phyloP scores from a whole-genome alignment of 257 asterid species.

The Paulownia fortunei region DNA sequence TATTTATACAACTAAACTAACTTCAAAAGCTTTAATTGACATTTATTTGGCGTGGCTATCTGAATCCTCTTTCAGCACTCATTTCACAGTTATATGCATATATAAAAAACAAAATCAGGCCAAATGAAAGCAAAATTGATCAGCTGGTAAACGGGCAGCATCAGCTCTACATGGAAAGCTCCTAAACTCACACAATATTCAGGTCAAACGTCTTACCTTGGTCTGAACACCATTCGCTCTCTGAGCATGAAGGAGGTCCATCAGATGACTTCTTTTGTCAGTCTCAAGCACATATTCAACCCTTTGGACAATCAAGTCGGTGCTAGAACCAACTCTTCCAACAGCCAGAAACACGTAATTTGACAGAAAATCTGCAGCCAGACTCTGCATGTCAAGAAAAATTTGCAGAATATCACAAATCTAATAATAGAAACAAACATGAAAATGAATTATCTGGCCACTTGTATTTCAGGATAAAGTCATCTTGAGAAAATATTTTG shows the following conservation, averaged over 20 bases:
- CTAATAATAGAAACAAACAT: constrained; percentile 11
- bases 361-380: constrained; percentile 88
- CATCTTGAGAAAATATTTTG: neutral
- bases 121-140: neutral
- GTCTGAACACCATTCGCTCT: constrained; percentile 74
- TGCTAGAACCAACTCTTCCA: constrained; percentile 99
- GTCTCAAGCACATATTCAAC: constrained; percentile 94
- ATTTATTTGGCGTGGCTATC: neutral
- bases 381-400: constrained; percentile 63
- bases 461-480: neutral
- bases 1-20: neutral
- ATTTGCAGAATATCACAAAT: constrained; percentile 32
- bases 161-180: constrained; percentile 5
- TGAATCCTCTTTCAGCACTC: neutral
- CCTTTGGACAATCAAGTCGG: constrained; percentile 94
- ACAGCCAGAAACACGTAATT: constrained; percentile 86
- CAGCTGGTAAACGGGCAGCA: neutral
- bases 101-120: neutral
- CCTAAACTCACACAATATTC: neutral
- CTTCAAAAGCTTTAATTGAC: neutral
- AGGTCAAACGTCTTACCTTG: constrained; percentile 55
- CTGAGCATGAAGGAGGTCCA: constrained; percentile 99
- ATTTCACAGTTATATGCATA: neutral
- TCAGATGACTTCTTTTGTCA: constrained; percentile 95
- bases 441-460: neutral